Evolutionary conservation across 495 filamentous ascomycete genomes (phyloP).

Genomic region (Hypoxylon fragiforme): DNA sequence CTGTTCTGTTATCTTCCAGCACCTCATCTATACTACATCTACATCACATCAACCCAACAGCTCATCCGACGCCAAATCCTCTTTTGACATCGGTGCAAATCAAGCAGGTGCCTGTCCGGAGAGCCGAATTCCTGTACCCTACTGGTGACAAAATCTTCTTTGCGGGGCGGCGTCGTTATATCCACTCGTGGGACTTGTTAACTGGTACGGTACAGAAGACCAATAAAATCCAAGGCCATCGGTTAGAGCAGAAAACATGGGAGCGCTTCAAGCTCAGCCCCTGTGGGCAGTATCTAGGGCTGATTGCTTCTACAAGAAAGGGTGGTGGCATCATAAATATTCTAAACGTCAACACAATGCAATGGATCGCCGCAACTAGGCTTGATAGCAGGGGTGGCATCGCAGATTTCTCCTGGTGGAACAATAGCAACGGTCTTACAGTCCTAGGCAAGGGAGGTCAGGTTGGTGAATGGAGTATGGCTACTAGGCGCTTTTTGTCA

Average conservation of each 20-base stretch:
- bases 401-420: conserved; percentile 90
- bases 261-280: conserved; percentile 85
- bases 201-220: conserved; percentile 80
- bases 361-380: conserved; percentile 85
- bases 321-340: conserved; percentile 88
- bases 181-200: conserved; percentile 89
- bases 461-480: conserved; percentile 85
- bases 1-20: conserved; percentile 86
- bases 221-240: conserved; percentile 74
- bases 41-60: conserved; percentile 79
- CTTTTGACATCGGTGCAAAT: conserved; percentile 88
- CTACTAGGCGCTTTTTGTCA: conserved; percentile 64
- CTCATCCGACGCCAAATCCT: conserved; percentile 75
- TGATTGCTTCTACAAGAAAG: conserved; percentile 76
- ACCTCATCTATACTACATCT: conserved; percentile 81
- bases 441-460: conserved; percentile 85
- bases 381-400: conserved; percentile 82
- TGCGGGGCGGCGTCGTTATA: conserved; percentile 83
- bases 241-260: conserved; percentile 84
- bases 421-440: conserved; percentile 71
- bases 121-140: conserved; percentile 71
- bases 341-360: conserved; percentile 74
- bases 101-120: conserved; percentile 74
- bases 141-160: conserved; percentile 73
- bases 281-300: conserved; percentile 78